Evolutionary conservation across 495 filamentous ascomycete genomes (phyloP), one percentile per base, ranked within the genome.

Genomic region (Penicillium dipodomyicola): DNA sequence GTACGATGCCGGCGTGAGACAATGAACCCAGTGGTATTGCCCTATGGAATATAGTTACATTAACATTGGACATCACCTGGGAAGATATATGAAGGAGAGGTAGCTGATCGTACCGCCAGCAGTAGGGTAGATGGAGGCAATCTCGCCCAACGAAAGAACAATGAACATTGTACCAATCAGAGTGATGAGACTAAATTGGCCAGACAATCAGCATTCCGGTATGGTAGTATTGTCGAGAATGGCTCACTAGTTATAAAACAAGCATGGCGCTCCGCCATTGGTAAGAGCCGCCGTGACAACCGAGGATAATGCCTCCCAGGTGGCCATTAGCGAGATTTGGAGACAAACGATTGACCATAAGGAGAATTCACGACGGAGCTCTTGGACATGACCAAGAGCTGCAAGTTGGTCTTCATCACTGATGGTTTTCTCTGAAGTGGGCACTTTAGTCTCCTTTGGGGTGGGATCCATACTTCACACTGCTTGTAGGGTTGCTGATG

Each of bases 301-400:
- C 19, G 60, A 65, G 4, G 62, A 63, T 7, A 69, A 51, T 0
- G 70, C 68, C 56, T 73, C 68, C 70, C 67, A 72, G 11, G 70
- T 69, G 23, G 64, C 70, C 68, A 72, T 71, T 57, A 73, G 60
- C 4, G 59, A 67, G 5, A 67, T 65, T n/a, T 67, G 62, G 15
- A 67, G 57, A 49, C 62, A 62, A 3, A 67, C 59, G 15, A 66
- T 65, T 2, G 65, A 67, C 65, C 65, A 67, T 29, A 65, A 15
- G 10, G 64, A 67, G 45, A 65, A 67, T 19, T 58, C 65, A 33
- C 65, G 62, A 32, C 65, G 65, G 8, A 67, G 62, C n/a, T 67
- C 65, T 51, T 65, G 65, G n/a, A 65, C 58, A 51, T 66, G 64
- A 27, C 64, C 64, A 29, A 66, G 52, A 15, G 64, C 58, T 30